phyloP scores from a whole-genome alignment of 2,329 filamentous ascomycete genomes.

The Sclerotinia borealis region DNA sequence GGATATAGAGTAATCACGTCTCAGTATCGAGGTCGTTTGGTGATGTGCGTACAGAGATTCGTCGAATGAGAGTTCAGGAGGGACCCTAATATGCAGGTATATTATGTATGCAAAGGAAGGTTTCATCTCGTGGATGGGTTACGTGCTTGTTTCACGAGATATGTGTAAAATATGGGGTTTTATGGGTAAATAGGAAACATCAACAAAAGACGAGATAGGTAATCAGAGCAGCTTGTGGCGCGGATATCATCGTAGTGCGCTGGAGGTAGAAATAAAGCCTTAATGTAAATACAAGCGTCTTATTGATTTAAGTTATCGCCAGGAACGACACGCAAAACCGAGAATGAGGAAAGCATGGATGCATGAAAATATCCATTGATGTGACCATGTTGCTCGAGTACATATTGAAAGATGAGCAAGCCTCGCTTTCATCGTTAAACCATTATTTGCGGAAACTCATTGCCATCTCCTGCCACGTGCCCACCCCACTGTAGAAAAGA shows the following conservation, averaged over 20 bases:
- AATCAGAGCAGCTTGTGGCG: no score
- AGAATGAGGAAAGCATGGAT: not conserved
- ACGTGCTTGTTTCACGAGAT: not conserved
- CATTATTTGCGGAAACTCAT: conserved; percentile 1
- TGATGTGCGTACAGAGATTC: not conserved
- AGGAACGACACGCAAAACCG: not conserved
- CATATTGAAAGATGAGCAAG: conserved; percentile 7
- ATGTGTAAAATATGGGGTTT: not conserved
- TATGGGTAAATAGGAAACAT: no score
- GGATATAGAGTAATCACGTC: not conserved
- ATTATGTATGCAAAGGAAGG: no score
- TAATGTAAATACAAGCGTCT: not conserved
- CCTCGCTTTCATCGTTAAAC: conserved; percentile 6
- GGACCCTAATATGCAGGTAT: not conserved
- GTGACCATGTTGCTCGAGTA: conserved; percentile 2
- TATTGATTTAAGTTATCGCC: not conserved
- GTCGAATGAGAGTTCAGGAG: not conserved
- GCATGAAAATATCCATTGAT: not conserved
- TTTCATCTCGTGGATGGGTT: not conserved
- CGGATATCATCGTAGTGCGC: no score
- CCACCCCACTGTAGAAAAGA: conserved; percentile 6
- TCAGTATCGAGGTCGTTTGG: not conserved
- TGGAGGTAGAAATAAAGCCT: no score
- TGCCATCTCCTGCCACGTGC: not conserved
- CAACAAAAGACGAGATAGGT: no score